These are phyloP conservation scores for Amaranthus cruentus DNA, from an alignment of 148 eudicot species.

Conservation along the genomic window DNA sequence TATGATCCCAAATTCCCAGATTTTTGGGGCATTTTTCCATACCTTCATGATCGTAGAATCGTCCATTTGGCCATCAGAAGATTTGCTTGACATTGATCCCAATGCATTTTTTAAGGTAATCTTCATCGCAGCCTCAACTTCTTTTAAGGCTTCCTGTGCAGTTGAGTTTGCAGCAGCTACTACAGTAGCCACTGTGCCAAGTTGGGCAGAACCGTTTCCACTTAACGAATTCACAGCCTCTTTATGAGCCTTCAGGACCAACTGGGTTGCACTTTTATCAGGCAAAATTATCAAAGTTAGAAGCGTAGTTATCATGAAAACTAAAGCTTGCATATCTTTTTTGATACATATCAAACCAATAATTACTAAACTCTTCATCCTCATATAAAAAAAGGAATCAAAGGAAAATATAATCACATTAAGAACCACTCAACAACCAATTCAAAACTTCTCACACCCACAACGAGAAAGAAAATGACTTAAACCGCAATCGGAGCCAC, in stretches of 20 bases:
- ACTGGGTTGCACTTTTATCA: conserved; percentile 74
- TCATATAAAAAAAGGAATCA: neutral
- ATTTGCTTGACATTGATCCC: conserved; percentile 58
- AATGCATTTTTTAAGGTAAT: conserved; percentile 80
- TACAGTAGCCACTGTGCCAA: conserved; percentile 94
- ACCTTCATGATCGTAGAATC: conserved; percentile 93
- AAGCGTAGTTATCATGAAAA: neutral
- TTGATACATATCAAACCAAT: too few species aligned
- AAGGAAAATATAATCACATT: neutral
- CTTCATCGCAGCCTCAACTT: conserved; percentile 96
- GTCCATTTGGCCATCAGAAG: conserved; percentile 78
- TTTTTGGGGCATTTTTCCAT: neutral
- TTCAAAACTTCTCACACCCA: neutral
- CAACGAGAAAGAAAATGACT: neutral
- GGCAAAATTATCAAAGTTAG: conserved; percentile 14
- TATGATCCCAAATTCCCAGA: neutral
- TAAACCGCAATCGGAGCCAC: neutral
- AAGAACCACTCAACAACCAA: neutral
- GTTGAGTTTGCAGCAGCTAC: conserved; percentile 95
- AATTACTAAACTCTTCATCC: neutral
- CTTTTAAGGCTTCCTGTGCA: conserved; percentile 78
- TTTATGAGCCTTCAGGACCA: conserved; percentile 93
- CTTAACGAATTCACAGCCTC: conserved; percentile 93
- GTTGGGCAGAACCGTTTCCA: conserved; percentile 78
- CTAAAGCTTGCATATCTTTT: neutral